A percentile compares a stretch with the other conserved stretches of the same genome.
phyloP scores from a whole-genome alignment of 2,329 filamentous ascomycete genomes.

The Rhytidhysteron rufulum region DNA sequence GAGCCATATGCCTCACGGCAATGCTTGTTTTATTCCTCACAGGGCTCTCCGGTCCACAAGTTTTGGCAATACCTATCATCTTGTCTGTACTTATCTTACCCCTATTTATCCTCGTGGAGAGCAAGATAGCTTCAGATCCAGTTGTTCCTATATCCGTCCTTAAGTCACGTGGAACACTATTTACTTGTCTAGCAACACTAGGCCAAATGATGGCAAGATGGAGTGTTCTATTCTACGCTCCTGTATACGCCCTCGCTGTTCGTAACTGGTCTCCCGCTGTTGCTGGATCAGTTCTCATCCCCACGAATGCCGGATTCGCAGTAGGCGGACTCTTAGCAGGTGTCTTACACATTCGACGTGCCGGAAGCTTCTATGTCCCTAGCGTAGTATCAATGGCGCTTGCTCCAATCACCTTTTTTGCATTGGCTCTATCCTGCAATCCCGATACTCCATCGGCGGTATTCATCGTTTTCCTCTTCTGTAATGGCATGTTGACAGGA shows the following conservation, averaged over 20 bases:
- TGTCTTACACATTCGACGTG: constrained; percentile 68
- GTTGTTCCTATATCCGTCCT: constrained; percentile 72
- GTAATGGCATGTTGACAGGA: constrained; percentile 70
- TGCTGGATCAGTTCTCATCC: constrained; percentile 72
- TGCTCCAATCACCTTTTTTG: constrained; percentile 59
- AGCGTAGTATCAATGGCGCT: constrained; percentile 57
- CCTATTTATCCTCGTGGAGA: constrained; percentile 59
- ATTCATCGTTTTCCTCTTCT: constrained; percentile 60
- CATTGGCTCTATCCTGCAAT: constrained; percentile 55
- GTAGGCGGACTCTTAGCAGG: constrained; percentile 70
- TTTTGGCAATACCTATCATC: constrained; percentile 58
- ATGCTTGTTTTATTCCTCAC: constrained; percentile 71
- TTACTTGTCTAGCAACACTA: constrained; percentile 71
- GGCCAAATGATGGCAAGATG: constrained; percentile 79
- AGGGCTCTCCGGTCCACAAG: constrained; percentile 61
- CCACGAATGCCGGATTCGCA: constrained; percentile 78
- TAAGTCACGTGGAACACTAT: constrained; percentile 63
- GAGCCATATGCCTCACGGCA: constrained; percentile 51
- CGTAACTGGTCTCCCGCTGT: constrained; percentile 65
- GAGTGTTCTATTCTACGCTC: constrained; percentile 76
- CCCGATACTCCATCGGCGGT: constrained; percentile 47
- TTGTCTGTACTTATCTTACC: constrained; percentile 54
- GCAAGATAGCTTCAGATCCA: constrained; percentile 61
- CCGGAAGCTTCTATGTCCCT: constrained; percentile 68
- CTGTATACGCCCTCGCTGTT: constrained; percentile 75